A percentile compares a stretch with the other conserved stretches of the same genome.
phyloP scores from a whole-genome alignment of 495 filamentous ascomycete genomes.

The Acidomyces sp. region DNA sequence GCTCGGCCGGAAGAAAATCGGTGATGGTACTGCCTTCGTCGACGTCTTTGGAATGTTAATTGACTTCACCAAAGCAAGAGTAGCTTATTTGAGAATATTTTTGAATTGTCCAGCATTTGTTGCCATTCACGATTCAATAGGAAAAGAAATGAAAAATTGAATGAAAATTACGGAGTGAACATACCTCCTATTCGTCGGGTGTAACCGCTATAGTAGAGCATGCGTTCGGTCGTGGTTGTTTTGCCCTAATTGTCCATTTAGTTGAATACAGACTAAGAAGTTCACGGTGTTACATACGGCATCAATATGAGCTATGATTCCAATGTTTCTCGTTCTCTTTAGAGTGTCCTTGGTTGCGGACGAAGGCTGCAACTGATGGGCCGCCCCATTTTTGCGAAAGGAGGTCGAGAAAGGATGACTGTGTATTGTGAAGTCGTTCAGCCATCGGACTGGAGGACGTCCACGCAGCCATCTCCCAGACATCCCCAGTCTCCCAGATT shows the following conservation, averaged over 20 bases:
- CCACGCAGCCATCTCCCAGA: no score
- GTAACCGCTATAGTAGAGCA: slow-evolving; percentile 94
- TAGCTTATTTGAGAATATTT: not conserved
- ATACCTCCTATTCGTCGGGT: slow-evolving; percentile 73
- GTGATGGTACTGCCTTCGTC: slow-evolving; percentile 96
- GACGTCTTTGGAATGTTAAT: slow-evolving; percentile 48
- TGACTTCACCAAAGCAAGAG: not conserved
- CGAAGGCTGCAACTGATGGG: no score
- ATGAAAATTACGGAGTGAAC: not conserved
- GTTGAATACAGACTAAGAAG: not conserved
- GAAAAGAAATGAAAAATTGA: slow-evolving; percentile 5
- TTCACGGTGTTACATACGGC: slow-evolving; percentile 45
- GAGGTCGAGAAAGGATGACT: no score
- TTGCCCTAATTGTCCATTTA: slow-evolving; percentile 51
- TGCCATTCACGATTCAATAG: not conserved
- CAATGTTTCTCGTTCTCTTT: slow-evolving; percentile 69
- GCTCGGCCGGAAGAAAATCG: slow-evolving; percentile 91
- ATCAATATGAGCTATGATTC: slow-evolving; percentile 98
- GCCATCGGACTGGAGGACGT: no score
- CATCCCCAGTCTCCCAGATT: not conserved
- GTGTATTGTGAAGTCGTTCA: no score
- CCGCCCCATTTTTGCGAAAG: no score
- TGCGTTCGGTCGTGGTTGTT: slow-evolving; percentile 97
- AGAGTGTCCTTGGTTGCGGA: no score
- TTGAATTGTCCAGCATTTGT: no score